These are phyloP conservation scores for Bipolaris oryzae DNA, from an alignment of 2,329 filamentous ascomycete genomes.

Conservation along the genomic window DNA sequence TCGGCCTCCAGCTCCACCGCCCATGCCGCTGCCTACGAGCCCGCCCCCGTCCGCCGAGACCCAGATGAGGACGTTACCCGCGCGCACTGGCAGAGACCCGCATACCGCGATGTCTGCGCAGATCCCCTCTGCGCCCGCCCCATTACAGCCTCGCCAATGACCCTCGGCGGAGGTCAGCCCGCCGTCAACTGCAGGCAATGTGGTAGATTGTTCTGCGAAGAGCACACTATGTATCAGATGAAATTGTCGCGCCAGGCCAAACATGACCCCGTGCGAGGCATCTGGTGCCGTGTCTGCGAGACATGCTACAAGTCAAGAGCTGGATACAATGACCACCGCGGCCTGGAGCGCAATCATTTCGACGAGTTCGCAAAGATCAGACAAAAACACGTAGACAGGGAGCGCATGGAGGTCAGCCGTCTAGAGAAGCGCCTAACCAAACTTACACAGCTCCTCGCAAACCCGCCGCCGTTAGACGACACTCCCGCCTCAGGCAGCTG, in stretches of 20 bases:
- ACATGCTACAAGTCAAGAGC: conserved; percentile 98
- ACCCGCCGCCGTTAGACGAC: conserved; percentile 69
- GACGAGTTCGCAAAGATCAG: conserved; percentile 72
- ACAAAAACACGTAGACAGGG: conserved; percentile 79
- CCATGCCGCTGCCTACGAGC: conserved; percentile 44
- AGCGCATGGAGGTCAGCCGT: conserved; percentile 84
- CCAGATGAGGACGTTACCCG: conserved; percentile 89
- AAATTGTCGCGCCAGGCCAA: conserved; percentile 87
- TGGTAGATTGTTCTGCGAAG: conserved; percentile 91
- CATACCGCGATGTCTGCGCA: conserved; percentile 77
- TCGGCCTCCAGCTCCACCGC: conserved; percentile 39
- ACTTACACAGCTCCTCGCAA: conserved; percentile 81
- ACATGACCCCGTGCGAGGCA: conserved; percentile 86
- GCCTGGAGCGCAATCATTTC: conserved; percentile 73
- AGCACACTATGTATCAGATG: conserved; percentile 99
- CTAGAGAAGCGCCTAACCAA: conserved; percentile 92
- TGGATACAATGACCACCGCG: conserved; percentile 88
- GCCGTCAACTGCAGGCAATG: conserved; percentile 94
- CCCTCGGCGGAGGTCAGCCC: conserved; percentile 77
- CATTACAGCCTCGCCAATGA: conserved; percentile 56
- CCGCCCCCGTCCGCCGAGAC: conserved; percentile 58
- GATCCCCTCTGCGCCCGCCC: conserved; percentile 77
- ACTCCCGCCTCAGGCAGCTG: conserved; percentile 56
- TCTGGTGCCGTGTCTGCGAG: conserved; percentile 95
- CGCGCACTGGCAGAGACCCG: conserved; percentile 84